Evolutionary conservation across 2,329 filamentous ascomycete genomes (phyloP).

Genomic region (Talaromyces albobiverticillius): DNA sequence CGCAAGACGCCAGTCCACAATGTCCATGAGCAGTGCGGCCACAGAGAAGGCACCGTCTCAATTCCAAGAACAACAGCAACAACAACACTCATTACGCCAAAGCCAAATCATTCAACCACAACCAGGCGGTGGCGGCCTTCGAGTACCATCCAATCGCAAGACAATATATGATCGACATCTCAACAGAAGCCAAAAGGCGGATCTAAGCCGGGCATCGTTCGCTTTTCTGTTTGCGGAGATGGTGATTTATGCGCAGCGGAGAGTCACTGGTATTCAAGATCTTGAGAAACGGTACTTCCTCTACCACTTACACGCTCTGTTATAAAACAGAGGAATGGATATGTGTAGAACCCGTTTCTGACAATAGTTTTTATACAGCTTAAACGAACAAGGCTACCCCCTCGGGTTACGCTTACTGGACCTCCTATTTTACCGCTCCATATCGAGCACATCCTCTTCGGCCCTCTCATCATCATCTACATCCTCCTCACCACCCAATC

Average conservation of each 20-base stretch:
- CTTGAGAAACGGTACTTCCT: constrained; percentile 73
- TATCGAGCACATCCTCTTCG: constrained; percentile 77
- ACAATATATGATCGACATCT: constrained; percentile 96
- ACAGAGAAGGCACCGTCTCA: constrained; percentile 13
- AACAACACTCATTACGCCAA: constrained; percentile 34
- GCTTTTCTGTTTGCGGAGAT: constrained; percentile 96
- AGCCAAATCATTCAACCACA: constrained; percentile 47
- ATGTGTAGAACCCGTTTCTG: not conserved
- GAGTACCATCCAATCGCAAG: constrained; percentile 89
- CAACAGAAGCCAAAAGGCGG: constrained; percentile 81
- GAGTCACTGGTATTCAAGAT: constrained; percentile 89
- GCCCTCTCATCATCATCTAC: constrained; percentile 72
- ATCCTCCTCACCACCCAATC: constrained; percentile 65
- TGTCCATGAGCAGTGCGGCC: constrained; percentile 23
- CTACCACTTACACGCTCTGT: not conserved
- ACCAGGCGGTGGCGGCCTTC: constrained; percentile 55
- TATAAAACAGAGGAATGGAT: no score
- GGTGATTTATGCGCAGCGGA: constrained; percentile 88
- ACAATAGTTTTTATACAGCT: constrained; percentile 50
- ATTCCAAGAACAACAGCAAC: constrained; percentile 21
- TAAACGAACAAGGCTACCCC: constrained; percentile 89
- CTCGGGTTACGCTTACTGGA: constrained; percentile 93
- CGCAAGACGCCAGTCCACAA: constrained; percentile 18
- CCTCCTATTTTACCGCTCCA: constrained; percentile 82
- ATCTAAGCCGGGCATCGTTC: constrained; percentile 90